phyloP scores from a whole-genome alignment of 768 basidiomycete species.

The Chalciporus chontae region DNA sequence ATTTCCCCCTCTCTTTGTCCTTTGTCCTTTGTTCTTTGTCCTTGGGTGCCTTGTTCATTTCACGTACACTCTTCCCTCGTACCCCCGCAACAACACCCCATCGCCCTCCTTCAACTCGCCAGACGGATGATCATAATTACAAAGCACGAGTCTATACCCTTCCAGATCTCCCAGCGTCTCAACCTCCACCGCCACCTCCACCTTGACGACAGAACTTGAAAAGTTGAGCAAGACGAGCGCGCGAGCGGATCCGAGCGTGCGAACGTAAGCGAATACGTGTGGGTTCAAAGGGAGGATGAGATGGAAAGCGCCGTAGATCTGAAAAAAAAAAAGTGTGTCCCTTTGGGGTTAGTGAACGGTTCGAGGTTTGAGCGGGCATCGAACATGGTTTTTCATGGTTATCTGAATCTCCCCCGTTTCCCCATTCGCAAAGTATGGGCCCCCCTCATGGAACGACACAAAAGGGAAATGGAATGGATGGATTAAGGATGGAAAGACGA shows the following conservation, averaged over 20 bases:
- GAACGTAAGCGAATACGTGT: conserved; percentile 52
- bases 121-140: conserved; percentile 29
- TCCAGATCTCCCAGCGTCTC: conserved; percentile 2
- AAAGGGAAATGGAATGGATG: background rate
- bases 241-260: conserved; percentile 32
- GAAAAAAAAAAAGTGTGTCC: background rate
- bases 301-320: conserved; percentile 63
- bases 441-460: too few species aligned
- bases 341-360: too few species aligned
- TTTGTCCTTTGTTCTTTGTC: background rate
- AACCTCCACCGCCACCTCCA: conserved; percentile 13
- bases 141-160: conserved; percentile 17
- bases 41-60: background rate
- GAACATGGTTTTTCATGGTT: background rate
- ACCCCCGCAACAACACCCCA: conserved; percentile 19
- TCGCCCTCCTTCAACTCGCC: too few species aligned
- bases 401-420: background rate
- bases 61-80: conserved; percentile 30
- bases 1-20: too few species aligned
- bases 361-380: background rate
- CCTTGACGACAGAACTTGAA: conserved; percentile 21
- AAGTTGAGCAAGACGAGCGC: conserved; percentile 52
- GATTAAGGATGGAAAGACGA: background rate
- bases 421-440: background rate
- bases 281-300: conserved; percentile 45